phyloP scores from a whole-genome alignment of 805 yeast species.

The Spathaspora arborariae region DNA sequence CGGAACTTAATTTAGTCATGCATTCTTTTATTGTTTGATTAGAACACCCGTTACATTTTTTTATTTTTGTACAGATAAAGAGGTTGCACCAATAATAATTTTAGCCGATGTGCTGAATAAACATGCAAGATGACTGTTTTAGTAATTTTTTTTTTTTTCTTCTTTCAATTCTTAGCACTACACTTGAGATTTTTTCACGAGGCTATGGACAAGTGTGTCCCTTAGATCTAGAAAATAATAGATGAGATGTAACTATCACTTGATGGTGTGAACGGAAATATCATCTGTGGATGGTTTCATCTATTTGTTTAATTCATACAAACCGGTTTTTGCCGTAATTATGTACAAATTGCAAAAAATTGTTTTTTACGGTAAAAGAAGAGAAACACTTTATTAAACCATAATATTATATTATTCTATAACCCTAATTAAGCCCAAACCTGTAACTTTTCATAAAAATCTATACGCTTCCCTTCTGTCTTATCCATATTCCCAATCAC shows the following conservation, averaged over 20 bases:
- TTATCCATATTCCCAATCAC: constrained; percentile 41
- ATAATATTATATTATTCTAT: no score
- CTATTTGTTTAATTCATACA: no score
- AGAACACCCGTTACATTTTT: not conserved
- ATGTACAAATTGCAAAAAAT: no score
- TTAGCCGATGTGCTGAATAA: not conserved
- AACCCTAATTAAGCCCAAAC: constrained; percentile 47
- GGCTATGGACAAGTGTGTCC: not conserved
- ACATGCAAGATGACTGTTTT: not conserved
- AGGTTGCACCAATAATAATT: not conserved
- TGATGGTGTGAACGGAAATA: not conserved
- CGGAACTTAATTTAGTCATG: not conserved
- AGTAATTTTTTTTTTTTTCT: not conserved
- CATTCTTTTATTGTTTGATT: not conserved
- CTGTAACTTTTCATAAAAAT: constrained; percentile 70
- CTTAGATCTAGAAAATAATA: not conserved
- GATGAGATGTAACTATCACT: not conserved
- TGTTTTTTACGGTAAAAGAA: no score
- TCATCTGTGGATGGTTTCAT: not conserved
- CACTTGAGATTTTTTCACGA: not conserved
- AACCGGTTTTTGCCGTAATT: no score
- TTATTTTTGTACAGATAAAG: not conserved
- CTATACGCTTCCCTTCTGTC: constrained; percentile 44
- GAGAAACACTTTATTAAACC: no score
- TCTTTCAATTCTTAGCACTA: not conserved